These are phyloP conservation scores for Colletotrichum tofieldiae DNA, from an alignment of 2,329 filamentous ascomycete species.

Conservation along the genomic window DNA sequence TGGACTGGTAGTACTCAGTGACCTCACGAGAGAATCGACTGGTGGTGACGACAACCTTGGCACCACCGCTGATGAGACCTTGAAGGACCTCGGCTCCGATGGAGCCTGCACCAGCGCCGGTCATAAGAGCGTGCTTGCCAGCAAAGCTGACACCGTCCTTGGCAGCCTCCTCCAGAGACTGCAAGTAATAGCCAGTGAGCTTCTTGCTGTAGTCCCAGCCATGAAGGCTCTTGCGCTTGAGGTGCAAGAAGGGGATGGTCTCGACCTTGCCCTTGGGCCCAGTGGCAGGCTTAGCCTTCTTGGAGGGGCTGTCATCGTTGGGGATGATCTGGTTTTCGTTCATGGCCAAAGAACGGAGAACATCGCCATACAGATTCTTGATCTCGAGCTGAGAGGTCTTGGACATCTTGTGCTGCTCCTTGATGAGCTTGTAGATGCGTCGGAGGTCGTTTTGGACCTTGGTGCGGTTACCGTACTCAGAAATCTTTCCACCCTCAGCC, in stretches of 20 bases:
- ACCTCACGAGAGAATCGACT: slow-evolving; percentile 97
- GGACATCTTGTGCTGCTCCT: slow-evolving; percentile 97
- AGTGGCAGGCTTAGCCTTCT: slow-evolving; percentile 66
- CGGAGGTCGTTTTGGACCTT: slow-evolving; percentile 98
- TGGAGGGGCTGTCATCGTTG: slow-evolving; percentile 76
- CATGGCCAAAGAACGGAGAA: slow-evolving; percentile 95
- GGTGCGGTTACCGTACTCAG: slow-evolving; percentile 97
- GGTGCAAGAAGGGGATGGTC: slow-evolving; percentile 96
- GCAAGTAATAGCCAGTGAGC: slow-evolving; percentile 92
- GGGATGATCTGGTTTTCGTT: slow-evolving; percentile 98
- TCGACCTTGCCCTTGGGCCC: slow-evolving; percentile 91
- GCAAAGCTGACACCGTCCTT: slow-evolving; percentile 90
- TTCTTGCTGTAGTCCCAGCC: slow-evolving; percentile 99
- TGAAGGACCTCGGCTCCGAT: slow-evolving; percentile 98
- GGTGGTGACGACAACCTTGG: slow-evolving; percentile 96
- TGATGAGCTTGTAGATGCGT: slow-evolving; percentile 98
- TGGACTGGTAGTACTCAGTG: slow-evolving; percentile 98
- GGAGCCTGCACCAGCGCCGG: slow-evolving; percentile 95
- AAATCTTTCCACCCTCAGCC: slow-evolving; percentile 98
- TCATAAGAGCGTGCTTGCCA: slow-evolving; percentile 98
- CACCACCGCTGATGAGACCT: slow-evolving; percentile 95
- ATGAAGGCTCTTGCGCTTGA: slow-evolving; percentile 93
- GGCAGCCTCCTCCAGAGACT: slow-evolving; percentile 91
- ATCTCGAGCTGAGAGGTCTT: slow-evolving; percentile 98
- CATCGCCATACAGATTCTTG: slow-evolving; percentile 93